Percentiles rank a stretch among this genome's conserved stretches.
Conservation (phyloP, 2,329 filamentous ascomycete genomes). For the Exophiala spinifera region DNA sequence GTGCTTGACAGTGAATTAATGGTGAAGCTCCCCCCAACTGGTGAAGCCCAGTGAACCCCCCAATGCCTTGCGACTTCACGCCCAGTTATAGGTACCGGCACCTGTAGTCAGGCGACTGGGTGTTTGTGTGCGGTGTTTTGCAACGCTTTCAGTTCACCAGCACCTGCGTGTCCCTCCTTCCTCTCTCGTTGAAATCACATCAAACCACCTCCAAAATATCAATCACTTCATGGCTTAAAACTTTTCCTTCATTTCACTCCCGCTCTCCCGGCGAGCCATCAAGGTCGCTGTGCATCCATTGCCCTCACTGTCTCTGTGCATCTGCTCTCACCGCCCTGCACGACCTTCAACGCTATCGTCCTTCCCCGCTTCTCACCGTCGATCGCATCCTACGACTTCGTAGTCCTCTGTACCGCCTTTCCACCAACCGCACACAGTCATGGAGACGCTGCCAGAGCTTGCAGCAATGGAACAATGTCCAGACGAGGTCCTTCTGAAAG, state of each 20-base stretch:
- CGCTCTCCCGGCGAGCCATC: not conserved
- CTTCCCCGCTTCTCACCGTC: not conserved
- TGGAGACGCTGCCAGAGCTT: not conserved
- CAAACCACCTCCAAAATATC: not conserved
- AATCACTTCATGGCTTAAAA: not conserved
- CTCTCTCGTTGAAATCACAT: too few relatives aligned
- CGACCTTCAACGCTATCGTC: not conserved
- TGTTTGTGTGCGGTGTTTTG: too few relatives aligned
- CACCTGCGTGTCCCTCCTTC: too few relatives aligned
- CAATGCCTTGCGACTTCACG: too few relatives aligned
- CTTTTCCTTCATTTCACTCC: not conserved
- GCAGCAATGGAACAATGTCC: constrained; percentile 23
- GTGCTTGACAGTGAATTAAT: too few relatives aligned
- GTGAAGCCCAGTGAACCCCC: too few relatives aligned
- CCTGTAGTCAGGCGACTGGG: too few relatives aligned
- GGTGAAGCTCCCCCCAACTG: too few relatives aligned
- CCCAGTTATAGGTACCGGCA: too few relatives aligned
- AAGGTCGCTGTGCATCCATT: not conserved
- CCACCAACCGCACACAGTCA: not conserved
- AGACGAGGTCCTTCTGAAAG: constrained; percentile 26
- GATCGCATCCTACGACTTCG: not conserved
- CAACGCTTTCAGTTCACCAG: too few relatives aligned
- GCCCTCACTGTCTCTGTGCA: not conserved
- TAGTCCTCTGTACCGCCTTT: not conserved
- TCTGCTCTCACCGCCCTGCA: not conserved